phyloP scores from a whole-genome alignment of 495 filamentous ascomycete species.

The Cercophora newfieldiana region DNA sequence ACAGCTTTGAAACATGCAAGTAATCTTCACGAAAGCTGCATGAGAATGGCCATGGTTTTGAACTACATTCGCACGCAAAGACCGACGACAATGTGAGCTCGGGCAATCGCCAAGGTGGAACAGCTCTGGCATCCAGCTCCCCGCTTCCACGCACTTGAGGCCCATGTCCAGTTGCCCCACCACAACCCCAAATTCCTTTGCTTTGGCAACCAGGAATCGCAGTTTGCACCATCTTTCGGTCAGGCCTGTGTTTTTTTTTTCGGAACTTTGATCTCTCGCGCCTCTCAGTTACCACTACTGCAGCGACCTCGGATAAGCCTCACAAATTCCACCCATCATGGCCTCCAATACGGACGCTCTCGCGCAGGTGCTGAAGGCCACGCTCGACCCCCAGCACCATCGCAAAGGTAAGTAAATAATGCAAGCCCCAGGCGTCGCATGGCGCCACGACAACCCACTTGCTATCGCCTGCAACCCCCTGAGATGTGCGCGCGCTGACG shows the following conservation, averaged over 20 bases:
- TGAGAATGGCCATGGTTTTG: background rate
- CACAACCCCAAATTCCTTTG: background rate
- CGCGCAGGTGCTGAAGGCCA: constrained; percentile 78
- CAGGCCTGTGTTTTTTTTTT: constrained; percentile 9
- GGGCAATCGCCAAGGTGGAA: background rate
- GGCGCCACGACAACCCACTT: background rate
- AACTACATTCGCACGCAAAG: background rate
- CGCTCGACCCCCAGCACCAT: constrained; percentile 78
- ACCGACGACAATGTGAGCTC: background rate
- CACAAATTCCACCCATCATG: constrained; percentile 54
- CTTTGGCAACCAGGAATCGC: constrained; percentile 9
- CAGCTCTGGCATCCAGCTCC: background rate
- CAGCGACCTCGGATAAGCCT: constrained; percentile 6
- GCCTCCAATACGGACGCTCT: constrained; percentile 70
- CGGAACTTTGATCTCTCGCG: background rate
- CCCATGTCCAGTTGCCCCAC: constrained; percentile 1
- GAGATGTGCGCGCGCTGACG: constrained; percentile 20
- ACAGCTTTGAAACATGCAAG: too few species aligned
- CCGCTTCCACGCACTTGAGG: background rate
- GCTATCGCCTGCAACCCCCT: background rate
- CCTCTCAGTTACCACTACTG: background rate
- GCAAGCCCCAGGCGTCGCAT: background rate
- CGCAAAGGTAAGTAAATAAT: constrained; percentile 71
- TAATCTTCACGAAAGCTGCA: too few species aligned
- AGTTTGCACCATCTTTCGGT: constrained; percentile 18